phyloP scores from a whole-genome alignment of 1,139 yeast genomes.

The Pichia sp. region DNA sequence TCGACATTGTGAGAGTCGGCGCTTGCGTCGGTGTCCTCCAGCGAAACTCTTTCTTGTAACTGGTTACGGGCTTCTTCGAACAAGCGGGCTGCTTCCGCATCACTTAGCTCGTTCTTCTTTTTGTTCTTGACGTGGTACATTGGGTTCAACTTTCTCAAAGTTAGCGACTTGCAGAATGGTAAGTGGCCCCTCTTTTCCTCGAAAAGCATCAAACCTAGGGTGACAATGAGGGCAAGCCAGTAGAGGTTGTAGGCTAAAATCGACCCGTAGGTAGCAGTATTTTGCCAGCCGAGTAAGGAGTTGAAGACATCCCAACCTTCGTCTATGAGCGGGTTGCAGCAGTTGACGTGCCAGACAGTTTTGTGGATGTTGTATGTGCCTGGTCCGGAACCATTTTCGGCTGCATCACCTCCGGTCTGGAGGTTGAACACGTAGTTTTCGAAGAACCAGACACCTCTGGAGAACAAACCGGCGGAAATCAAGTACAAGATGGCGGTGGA shows the following conservation, averaged over 20 bases:
- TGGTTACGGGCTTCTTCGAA: slow-evolving; percentile 42
- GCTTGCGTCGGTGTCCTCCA: slow-evolving; percentile 9
- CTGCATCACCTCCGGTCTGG: slow-evolving; percentile 80
- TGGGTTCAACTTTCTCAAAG: slow-evolving; percentile 59
- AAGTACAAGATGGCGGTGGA: slow-evolving; percentile 81
- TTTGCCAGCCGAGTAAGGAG: slow-evolving; percentile 85
- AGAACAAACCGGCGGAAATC: slow-evolving; percentile 82
- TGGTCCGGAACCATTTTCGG: slow-evolving; percentile 86
- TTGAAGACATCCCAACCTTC: slow-evolving; percentile 94
- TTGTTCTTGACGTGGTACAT: slow-evolving; percentile 66
- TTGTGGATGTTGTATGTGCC: slow-evolving; percentile 77
- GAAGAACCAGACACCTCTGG: slow-evolving; percentile 85
- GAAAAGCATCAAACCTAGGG: slow-evolving; percentile 54
- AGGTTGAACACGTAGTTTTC: slow-evolving; percentile 61
- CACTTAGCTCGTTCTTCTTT: slow-evolving; percentile 55
- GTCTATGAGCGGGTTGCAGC: slow-evolving; percentile 85
- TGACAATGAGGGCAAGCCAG: slow-evolving; percentile 62
- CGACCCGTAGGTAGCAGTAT: slow-evolving; percentile 84
- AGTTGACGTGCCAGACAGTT: slow-evolving; percentile 90
- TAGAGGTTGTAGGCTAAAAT: slow-evolving; percentile 77
- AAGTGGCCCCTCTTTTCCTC: slow-evolving; percentile 68
- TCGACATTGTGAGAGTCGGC: neutral
- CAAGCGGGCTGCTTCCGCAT: slow-evolving; percentile 49
- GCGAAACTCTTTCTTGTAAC: slow-evolving; percentile 32
- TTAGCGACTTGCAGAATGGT: slow-evolving; percentile 53